These are phyloP conservation scores for Clitocybe nebularis DNA, from an alignment of 1,284 basidiomycete genomes.

Conservation along the genomic window DNA sequence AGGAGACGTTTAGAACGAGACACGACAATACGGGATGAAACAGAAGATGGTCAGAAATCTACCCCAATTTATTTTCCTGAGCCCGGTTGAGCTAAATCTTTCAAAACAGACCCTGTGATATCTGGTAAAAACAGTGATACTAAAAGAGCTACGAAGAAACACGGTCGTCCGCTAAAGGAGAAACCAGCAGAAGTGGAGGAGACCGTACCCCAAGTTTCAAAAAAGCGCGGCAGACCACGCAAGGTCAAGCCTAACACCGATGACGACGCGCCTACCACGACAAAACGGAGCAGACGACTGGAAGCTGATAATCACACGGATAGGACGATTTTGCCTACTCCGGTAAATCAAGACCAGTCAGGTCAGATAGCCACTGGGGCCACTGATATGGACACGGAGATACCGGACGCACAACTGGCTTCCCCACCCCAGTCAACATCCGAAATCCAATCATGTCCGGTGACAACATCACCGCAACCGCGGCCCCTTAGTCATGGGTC, in stretches of 20 bases:
- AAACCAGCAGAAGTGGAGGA: conserved; percentile 18
- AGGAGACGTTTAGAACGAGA: conserved; percentile 10
- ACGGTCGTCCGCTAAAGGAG: conserved; percentile 32
- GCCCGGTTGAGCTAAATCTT: no score
- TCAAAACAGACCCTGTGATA: background rate
- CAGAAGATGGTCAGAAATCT: background rate
- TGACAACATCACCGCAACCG: no score
- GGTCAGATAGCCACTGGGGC: no score
- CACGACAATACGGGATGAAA: no score
- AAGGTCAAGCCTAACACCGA: background rate
- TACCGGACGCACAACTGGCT: no score
- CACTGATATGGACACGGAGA: no score
- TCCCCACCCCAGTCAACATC: no score
- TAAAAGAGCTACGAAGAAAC: conserved; percentile 26
- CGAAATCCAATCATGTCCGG: no score
- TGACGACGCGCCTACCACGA: background rate
- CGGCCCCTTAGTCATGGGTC: no score
- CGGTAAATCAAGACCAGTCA: no score
- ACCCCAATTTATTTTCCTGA: background rate
- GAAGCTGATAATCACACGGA: no score
- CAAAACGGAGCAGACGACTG: background rate
- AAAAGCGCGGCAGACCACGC: conserved; percentile 8
- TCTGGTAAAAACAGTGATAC: conserved; percentile 6
- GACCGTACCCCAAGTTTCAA: conserved; percentile 1
- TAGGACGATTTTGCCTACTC: no score